Base-by-base conservation (phyloP, 371 early-diverging fungal species). In the Rhizomucor pusillus region DNA sequence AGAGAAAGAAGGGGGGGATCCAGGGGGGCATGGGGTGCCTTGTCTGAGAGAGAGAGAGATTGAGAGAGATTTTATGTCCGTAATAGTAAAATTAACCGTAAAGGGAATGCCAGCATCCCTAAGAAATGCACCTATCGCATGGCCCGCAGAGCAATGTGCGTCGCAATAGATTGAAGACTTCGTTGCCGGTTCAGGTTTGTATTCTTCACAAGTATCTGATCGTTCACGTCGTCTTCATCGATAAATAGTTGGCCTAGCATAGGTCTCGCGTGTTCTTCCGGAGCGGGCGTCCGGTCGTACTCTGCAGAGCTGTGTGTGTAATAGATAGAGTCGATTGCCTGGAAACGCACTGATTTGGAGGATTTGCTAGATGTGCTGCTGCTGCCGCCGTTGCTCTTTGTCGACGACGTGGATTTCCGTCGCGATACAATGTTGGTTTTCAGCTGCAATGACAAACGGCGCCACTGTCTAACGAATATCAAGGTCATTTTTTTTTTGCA, bases 221-320 rank as follows among this genome's bases (percentile, higher is more conserved):
- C 62, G 24, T 58, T 45, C 19, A 51, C 18, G 18, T 64, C 64
- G 14, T 59, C 58, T 7, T 39, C 34, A 13, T 52, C 56, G 1
- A 51, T 37, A 29, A 47, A 41, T 7, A 61, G 54, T 3, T 59
- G 59, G 20, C 69, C 65, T 19, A 50, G 45, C 11, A 51, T 45
- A 14, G 57, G 57, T 39, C 57, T 36, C 25, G 51, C 23, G 34
- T 18, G 33, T 12, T 47, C 43, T 34, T 67, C 67, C 20, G 62
- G 56, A 25, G 63, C 56, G 22, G 71, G 53, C 11, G 60, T 57
- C 18, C 74, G 71, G 50, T 74, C 74, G 36, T 74, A 74, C 39
- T 74, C 74, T 7, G 59, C 24, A 1, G 74, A 59, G 36, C 71
- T 70, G 43, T 74, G 74, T 10, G 74, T 74, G 53, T 70, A 74